phyloP scores from a whole-genome alignment of 2,329 filamentous ascomycete genomes.

The Epichloe glyceriae region DNA sequence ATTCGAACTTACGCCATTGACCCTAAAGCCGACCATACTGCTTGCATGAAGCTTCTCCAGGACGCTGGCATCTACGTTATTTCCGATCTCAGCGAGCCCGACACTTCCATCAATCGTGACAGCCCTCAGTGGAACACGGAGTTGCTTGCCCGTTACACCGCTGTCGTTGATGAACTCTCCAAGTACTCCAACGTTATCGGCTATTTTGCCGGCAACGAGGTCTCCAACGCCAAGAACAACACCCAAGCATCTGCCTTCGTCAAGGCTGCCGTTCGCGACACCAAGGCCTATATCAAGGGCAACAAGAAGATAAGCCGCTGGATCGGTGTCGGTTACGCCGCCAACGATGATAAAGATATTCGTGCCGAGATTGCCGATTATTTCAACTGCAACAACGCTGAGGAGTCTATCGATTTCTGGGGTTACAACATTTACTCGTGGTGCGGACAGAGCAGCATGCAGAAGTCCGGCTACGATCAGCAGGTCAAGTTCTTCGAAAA shows the following conservation, averaged over 20 bases:
- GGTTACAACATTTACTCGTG: constrained; percentile 99
- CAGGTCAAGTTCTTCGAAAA: constrained; percentile 76
- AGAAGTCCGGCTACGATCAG: constrained; percentile 63
- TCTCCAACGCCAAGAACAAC: constrained; percentile 80
- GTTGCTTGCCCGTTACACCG: constrained; percentile 69
- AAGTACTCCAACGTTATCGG: constrained; percentile 86
- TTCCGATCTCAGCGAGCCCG: constrained; percentile 76
- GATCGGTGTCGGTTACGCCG: constrained; percentile 89
- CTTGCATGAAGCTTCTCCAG: constrained; percentile 73
- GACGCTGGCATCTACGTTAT: constrained; percentile 90
- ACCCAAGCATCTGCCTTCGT: constrained; percentile 85
- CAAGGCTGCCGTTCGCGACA: constrained; percentile 94
- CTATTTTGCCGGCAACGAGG: constrained; percentile 98
- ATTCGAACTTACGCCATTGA: constrained; percentile 94
- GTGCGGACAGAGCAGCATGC: constrained; percentile 77
- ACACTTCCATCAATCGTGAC: constrained; percentile 72
- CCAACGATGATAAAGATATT: constrained; percentile 80
- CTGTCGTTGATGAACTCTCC: constrained; percentile 67
- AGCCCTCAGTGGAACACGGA: constrained; percentile 64
- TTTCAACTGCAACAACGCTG: constrained; percentile 72
- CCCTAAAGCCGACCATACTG: constrained; percentile 61
- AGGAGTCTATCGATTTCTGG: constrained; percentile 81
- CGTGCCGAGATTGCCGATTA: constrained; percentile 74
- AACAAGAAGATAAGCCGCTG: constrained; percentile 67
- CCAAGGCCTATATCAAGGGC: constrained; percentile 80